phyloP scores from a whole-genome alignment of 805 yeast species.

The Lipomyces kockii region DNA sequence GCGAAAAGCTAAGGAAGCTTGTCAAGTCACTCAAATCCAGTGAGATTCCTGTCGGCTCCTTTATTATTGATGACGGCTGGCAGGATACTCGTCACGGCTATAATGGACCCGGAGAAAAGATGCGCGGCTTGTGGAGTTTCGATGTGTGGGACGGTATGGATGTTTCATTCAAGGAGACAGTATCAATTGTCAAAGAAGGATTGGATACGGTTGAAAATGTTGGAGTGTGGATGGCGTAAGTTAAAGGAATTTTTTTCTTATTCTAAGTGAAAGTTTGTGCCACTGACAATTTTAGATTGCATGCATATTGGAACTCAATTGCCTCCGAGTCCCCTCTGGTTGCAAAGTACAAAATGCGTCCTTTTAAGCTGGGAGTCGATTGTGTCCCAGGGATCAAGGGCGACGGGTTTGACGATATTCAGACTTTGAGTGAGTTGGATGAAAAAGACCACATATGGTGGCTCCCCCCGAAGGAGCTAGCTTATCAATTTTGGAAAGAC shows the following conservation, averaged over 20 bases:
- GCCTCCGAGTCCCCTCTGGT: constrained; percentile 7
- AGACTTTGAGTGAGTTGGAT: constrained; percentile 1
- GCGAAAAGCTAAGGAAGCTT: not conserved
- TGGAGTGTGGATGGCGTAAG: constrained; percentile 19
- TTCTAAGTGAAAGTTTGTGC: not conserved
- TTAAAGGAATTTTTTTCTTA: not conserved
- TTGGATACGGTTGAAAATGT: constrained; percentile 7
- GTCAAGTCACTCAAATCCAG: constrained; percentile 4
- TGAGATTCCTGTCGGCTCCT: constrained; percentile 16
- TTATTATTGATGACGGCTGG: constrained; percentile 18
- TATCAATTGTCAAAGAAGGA: constrained; percentile 4
- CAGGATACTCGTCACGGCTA: constrained; percentile 14
- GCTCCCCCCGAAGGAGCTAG: constrained; percentile 15
- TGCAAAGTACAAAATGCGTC: constrained; percentile 8
- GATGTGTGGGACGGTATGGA: constrained; percentile 13
- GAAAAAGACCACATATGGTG: constrained; percentile 11
- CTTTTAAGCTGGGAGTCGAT: not conserved
- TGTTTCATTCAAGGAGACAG: constrained; percentile 7
- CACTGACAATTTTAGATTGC: not conserved
- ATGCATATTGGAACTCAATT: constrained; percentile 12
- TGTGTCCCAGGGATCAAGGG: constrained; percentile 3
- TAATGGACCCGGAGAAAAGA: not conserved
- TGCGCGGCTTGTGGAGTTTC: constrained; percentile 13
- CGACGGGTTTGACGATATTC: not conserved
- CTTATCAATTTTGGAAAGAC: constrained; percentile 7